Evolutionary conservation across 192 early-diverging fungal genomes (phyloP), one percentile per base, ranked within the genome.

Genomic region (Podila epigama): DNA sequence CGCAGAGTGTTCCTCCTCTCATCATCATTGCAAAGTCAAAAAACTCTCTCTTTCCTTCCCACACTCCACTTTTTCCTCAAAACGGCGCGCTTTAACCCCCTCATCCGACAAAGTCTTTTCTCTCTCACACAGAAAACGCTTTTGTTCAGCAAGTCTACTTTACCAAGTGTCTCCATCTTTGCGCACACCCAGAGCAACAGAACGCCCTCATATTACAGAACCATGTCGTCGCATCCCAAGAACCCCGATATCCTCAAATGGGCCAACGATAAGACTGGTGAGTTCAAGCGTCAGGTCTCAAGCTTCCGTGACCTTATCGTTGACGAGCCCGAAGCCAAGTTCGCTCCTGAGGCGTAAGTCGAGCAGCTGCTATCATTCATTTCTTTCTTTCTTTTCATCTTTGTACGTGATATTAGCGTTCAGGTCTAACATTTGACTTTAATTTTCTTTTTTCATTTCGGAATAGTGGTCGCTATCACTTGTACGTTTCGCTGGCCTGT

Each of bases 241-340:
- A 35, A 28, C 25, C 59, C 12, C n/a, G 36, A 51, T 10, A 87
- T 87, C 64, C 64, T 82, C 44, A 86, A 89, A 62, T 92, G 91
- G 90, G 82, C 89, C 56, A 82, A 84, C 35, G 69, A 83, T 44
- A 90, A 94, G 55, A 60, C 52, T 54, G 95, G 95, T 68, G 91
- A 94, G 68, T 96, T 94, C 80, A 86, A 86, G 42, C 89, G 94
- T 50, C 87, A 91, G 65, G 83, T 86, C 31, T 93, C 92, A 12
- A 82, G 69, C 58, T 94, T 94, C 81, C 89, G 94, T 51, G 82
- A 86, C 54, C 18, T 55, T 31, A 86, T 95, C 50, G 70, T 73
- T 18, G 64, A 82, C 29, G 73, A 82, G 33, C 85, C 89, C 4
- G 75, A 69, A 25, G 87, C 92, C 22, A 69, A 70, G 56, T 98